phyloP scores from a whole-genome alignment of 176 grass and related monocot species.

The Triticum monococcum region DNA sequence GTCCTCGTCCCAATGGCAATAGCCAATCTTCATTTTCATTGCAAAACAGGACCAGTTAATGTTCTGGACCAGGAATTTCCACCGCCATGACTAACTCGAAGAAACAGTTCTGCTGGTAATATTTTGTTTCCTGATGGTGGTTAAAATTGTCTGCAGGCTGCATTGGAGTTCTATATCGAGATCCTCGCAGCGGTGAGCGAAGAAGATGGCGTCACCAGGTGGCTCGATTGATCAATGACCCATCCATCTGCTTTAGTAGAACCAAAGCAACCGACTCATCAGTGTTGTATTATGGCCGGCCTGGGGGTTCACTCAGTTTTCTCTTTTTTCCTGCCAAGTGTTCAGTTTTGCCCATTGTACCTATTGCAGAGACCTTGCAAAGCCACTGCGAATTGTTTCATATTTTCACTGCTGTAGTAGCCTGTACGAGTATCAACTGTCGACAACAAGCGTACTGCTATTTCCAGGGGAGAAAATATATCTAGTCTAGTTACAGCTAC shows the following conservation, averaged over 20 bases:
- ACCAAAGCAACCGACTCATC: slow-evolving; percentile 1
- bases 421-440: slow-evolving; percentile 14
- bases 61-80: neutral
- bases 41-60: neutral
- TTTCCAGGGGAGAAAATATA: neutral
- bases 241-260: neutral
- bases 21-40: neutral
- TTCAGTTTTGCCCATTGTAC: slow-evolving; percentile 5
- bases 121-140: neutral
- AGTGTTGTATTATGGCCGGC: neutral
- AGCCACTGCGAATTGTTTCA: neutral
- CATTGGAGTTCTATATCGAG: slow-evolving; percentile 70
- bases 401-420: slow-evolving; percentile 12
- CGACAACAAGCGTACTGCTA: neutral
- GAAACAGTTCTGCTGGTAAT: neutral
- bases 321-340: neutral
- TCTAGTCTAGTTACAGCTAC: neutral
- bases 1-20: no score
- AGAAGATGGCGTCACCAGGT: slow-evolving; percentile 81
- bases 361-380: neutral
- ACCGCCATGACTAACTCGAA: neutral
- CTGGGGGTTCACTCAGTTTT: neutral
- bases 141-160: slow-evolving; percentile 39
- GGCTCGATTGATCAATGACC: slow-evolving; percentile 55
- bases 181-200: slow-evolving; percentile 69